These are phyloP conservation scores for Paracoccidioides brasiliensis DNA, from an alignment of 2,329 filamentous ascomycete species.

Conservation along the genomic window DNA sequence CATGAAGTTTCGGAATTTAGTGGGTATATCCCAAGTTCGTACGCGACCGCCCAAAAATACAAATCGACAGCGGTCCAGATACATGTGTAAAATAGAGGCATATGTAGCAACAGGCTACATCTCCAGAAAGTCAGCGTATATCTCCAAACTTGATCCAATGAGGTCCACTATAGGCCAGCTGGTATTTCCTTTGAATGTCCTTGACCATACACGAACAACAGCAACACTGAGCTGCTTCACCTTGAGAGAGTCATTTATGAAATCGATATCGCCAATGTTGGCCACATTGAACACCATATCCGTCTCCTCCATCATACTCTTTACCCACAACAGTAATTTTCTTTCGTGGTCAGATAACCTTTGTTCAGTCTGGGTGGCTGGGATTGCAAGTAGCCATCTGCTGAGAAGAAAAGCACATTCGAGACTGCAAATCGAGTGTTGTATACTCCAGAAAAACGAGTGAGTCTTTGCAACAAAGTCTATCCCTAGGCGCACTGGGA, in stretches of 20 bases:
- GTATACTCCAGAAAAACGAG: constrained; percentile 43
- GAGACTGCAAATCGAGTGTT: constrained; percentile 41
- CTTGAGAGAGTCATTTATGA: constrained; percentile 31
- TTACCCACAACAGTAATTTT: constrained; percentile 36
- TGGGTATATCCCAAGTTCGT: background rate
- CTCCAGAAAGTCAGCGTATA: constrained; percentile 35
- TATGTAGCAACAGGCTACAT: constrained; percentile 3
- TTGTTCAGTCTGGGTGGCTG: constrained; percentile 30
- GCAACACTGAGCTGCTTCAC: constrained; percentile 35
- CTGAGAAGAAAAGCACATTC: constrained; percentile 40
- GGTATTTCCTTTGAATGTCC: constrained; percentile 36
- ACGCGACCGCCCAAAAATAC: background rate
- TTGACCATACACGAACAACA: constrained; percentile 36
- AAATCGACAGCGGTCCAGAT: background rate
- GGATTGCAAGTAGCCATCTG: constrained; percentile 35
- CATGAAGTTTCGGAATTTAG: background rate
- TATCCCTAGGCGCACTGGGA: constrained; percentile 41
- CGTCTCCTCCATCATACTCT: constrained; percentile 38
- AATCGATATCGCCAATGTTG: constrained; percentile 28
- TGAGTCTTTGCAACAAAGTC: constrained; percentile 41
- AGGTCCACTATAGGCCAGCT: constrained; percentile 38
- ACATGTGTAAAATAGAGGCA: background rate
- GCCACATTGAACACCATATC: constrained; percentile 32
- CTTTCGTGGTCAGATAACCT: constrained; percentile 34
- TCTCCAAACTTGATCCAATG: constrained; percentile 34